These are phyloP conservation scores for Chlorella vulgaris DNA, from an alignment of 139 green algal species.

Conservation along the genomic window DNA sequence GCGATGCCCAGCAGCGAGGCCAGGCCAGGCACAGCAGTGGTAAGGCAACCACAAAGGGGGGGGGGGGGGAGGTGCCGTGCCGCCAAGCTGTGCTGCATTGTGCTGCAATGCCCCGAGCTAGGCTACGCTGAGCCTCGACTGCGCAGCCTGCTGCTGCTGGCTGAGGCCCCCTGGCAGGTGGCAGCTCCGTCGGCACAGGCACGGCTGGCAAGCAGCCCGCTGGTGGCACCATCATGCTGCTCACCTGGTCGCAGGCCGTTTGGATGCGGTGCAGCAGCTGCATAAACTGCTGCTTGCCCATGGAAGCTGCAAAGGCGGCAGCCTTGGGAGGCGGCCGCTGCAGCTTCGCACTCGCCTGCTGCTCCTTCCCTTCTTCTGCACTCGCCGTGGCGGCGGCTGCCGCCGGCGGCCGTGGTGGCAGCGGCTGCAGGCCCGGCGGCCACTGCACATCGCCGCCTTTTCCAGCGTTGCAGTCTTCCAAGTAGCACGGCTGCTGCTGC, in stretches of 20 bases:
- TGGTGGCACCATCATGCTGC: no score
- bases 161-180: no score
- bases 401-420: not conserved
- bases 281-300: slow-evolving; percentile 9
- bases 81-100: no score
- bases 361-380: no score
- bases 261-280: slow-evolving; percentile 27
- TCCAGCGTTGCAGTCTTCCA: not conserved
- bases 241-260: slow-evolving; percentile 15
- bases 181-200: no score
- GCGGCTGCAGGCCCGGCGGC: not conserved
- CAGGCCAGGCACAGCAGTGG: not conserved
- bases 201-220: no score
- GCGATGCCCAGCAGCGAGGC: no score
- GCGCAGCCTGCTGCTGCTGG: not conserved
- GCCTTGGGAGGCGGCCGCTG: not conserved
- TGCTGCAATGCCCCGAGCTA: no score
- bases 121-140: no score
- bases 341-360: not conserved
- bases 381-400: not conserved
- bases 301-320: not conserved
- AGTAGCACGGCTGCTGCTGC: not conserved
- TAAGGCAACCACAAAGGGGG: no score
- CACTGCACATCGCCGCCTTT: not conserved
- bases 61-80: no score